Base-by-base conservation (phyloP, 805 yeast species). In the Clavispora phyllophila region DNA sequence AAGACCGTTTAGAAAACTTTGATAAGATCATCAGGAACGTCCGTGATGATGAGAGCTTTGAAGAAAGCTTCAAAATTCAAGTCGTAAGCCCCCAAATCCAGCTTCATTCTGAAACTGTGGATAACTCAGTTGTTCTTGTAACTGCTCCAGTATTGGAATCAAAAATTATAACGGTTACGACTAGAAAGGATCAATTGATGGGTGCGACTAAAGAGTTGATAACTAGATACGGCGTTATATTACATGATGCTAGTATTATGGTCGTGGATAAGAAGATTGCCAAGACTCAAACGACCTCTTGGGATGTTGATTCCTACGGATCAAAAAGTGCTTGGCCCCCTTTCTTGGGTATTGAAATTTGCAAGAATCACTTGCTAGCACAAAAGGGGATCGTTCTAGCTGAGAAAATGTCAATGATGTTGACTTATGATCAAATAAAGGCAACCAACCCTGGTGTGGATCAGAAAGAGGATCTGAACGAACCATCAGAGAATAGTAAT, bases 311-410 rank as follows among this genome's bases (percentile, higher is more conserved):
- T 5, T 38, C 41, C 4, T 89, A 87, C 62, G 93, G 96, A 1
- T 75, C 85, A 2, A 60, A 55, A 8, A 54, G 62, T 13, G 66
- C 66, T 15, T 90, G 96, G 97, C 96, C 96, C 2, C 95, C 96
- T 0, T 90, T 96, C 88, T 60, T 89, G 26, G 88, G 90, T 1
- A 58, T 78, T 37, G 95, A 87, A 54, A 68, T 82, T 18, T 79
- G 86, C 48, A 75, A 78, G 47, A 80, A 81, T 39, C 58, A 55
- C 40, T 56, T 57, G 24, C 62, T 79, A 45, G 70, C 72, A 2
- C 68, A 65, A 2, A 55, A 64, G 9, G 68, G 73, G 10, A 73
- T 75, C 42, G 69, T 81, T 39, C 65, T 90, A 29, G 72, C 88
- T 20, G 77, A 82, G 25, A 75, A 81, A 45, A 77, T 87, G 2